Percentiles rank a stretch among this genome's conserved stretches.
phyloP scores from a whole-genome alignment of 345 rosid species.

The Gynandropsis gynandra region DNA sequence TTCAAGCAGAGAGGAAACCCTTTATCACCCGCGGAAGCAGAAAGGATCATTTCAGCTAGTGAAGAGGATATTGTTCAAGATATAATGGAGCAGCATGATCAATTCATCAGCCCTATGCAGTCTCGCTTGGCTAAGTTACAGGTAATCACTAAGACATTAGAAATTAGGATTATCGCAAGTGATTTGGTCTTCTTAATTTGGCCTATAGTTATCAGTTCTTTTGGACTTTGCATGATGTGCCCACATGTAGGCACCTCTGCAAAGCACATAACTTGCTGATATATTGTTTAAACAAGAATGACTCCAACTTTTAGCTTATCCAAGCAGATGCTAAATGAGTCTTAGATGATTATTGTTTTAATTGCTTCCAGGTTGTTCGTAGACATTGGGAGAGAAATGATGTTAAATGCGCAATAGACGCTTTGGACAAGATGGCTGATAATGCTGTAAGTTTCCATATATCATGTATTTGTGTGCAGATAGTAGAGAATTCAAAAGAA shows the following conservation, averaged over 20 bases:
- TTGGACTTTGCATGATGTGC: no score
- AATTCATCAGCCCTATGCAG: conserved; percentile 83
- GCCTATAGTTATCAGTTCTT: conserved; percentile 5
- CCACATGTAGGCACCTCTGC: no score
- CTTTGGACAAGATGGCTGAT: conserved; percentile 95
- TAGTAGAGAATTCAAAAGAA: no score
- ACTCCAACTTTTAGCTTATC: no score
- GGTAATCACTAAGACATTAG: conserved; percentile 41
- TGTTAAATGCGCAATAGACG: conserved; percentile 62
- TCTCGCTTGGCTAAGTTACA: conserved; percentile 89
- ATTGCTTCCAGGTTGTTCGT: conserved; percentile 53
- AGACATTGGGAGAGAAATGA: conserved; percentile 90
- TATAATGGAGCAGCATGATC: conserved; percentile 69
- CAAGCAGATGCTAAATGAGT: no score
- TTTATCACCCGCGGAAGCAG: conserved; percentile 48
- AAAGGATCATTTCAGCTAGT: conserved; percentile 43
- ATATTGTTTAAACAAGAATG: no score
- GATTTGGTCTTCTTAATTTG: conserved; percentile 6
- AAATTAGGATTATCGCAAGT: conserved; percentile 14
- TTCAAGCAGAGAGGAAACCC: conserved; percentile 54
- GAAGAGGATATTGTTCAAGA: conserved; percentile 70
- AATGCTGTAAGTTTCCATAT: conserved; percentile 51
- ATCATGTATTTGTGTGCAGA: no score
- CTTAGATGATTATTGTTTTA: conserved; percentile 5
- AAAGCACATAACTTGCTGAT: no score